Evolutionary conservation across 192 early-diverging fungal species (phyloP).

Genomic region (Helicostylum pulchrum): DNA sequence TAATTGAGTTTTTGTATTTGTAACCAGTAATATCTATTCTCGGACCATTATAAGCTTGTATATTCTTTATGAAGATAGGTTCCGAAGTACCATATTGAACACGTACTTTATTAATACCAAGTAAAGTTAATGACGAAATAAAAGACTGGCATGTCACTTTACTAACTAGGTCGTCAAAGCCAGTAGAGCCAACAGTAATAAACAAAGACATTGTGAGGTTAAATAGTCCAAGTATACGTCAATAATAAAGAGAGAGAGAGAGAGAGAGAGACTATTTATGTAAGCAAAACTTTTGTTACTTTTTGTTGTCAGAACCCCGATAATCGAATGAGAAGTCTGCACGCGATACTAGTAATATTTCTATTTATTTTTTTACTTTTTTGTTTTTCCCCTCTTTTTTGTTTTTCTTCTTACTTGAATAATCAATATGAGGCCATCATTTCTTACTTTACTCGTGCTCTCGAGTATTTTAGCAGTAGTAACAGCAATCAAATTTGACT

Average conservation of each 20-base stretch:
- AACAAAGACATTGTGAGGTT: constrained; percentile 46
- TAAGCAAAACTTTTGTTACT: no score
- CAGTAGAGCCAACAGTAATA: constrained; percentile 91
- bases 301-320: background rate
- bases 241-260: background rate
- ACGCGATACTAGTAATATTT: background rate
- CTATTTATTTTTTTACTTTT: constrained; percentile 6
- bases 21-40: constrained; percentile 45
- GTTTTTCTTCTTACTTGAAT: background rate
- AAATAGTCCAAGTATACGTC: background rate
- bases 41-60: constrained; percentile 6
- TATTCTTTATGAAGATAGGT: constrained; percentile 22
- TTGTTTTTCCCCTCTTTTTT: constrained; percentile 5
- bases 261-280: no score
- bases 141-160: constrained; percentile 44
- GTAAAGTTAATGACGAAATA: constrained; percentile 41
- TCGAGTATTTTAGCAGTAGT: constrained; percentile 4
- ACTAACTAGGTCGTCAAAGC: constrained; percentile 73
- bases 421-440: constrained; percentile 10
- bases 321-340: constrained; percentile 1
- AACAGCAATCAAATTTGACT: constrained; percentile 77
- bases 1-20: constrained; percentile 55
- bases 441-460: constrained; percentile 12
- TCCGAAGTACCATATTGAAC: constrained; percentile 68
- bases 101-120: constrained; percentile 54